These are phyloP conservation scores for Tylopilus subfusipes DNA, from an alignment of 768 basidiomycete genomes.

Conservation along the genomic window DNA sequence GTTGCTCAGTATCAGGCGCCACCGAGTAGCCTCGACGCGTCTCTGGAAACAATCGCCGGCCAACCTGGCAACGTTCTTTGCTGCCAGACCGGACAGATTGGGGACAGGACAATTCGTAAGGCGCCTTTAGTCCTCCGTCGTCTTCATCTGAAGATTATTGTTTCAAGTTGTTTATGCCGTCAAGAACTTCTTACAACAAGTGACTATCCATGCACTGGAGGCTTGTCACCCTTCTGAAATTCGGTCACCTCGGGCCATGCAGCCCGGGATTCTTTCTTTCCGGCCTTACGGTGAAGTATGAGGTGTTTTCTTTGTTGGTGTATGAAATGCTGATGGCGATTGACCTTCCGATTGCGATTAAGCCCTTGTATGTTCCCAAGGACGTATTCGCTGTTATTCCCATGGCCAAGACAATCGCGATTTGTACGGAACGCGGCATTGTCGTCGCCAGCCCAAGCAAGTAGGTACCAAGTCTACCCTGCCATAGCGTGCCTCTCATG, in stretches of 20 bases:
- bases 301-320: conserved; percentile 1
- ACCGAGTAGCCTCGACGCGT: conserved; percentile 46
- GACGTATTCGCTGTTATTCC: conserved; percentile 62
- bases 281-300: conserved; percentile 64
- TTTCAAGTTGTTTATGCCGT: conserved; percentile 61
- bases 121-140: conserved; percentile 13
- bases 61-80: conserved; percentile 57
- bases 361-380: conserved; percentile 70
- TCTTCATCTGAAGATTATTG: conserved; percentile 4
- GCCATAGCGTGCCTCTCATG: not conserved
- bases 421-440: conserved; percentile 63
- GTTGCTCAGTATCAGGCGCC: conserved; percentile 50
- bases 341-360: not conserved
- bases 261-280: conserved; percentile 42
- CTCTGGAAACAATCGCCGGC: conserved; percentile 58
- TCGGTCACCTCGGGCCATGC: conserved; percentile 34
- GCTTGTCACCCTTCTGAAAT: conserved; percentile 41
- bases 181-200: conserved; percentile 60
- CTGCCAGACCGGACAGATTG: conserved; percentile 53
- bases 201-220: conserved; percentile 61
- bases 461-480: conserved; percentile 38
- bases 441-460: conserved; percentile 64
- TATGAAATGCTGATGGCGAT: not conserved
- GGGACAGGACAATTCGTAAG: conserved; percentile 54
- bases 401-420: conserved; percentile 58